Base-by-base conservation (phyloP, 2,329 filamentous ascomycete species). In the Pseudogymnoascus sp. region DNA sequence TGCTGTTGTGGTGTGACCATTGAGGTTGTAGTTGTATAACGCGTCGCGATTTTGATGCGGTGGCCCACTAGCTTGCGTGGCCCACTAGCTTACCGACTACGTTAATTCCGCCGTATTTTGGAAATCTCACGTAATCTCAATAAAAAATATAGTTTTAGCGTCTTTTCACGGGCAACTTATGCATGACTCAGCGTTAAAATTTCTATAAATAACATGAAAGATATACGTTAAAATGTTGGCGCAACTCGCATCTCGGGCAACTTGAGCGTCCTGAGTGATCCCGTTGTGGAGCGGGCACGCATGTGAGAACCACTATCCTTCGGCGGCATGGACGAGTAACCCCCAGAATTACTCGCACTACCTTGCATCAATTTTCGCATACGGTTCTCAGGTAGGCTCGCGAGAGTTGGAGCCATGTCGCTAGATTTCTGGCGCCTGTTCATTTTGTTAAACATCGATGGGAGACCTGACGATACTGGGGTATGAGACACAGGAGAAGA, bases 401-500 rank as follows among this genome's bases (percentile, higher is more conserved):
- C 28, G n/a, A 62, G 64, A 7, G 62, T 61, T 1, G 48, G 14
- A 7, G 63, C 62, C 16, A 51, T 31, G 3, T 60, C 34, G 19
- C 51, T 64, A 16, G 62, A 23, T 34, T 64, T 66, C 16, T 66
- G 61, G 28, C 66, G 62, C 19, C 54, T 39, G 54, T 68, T 69
- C 66, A 68, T 66, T 28, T 67, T 69, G 54, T 57, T 68, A 25
- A 67, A 60, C 57, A 68, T 65, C 6, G 51, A 34, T 13, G 65
- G 67, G 4, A 68, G 60, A 36, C 63, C 63, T 31, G 61, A 45
- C 7, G 65, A 60, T 37, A 48, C 54, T 31, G 61, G 62, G 23
- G 62, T 21, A 14, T 64, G 64, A 6, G 60, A 41, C 11, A 61
- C 41, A 31, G 62, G 45, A 10, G 64, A 19, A 3, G 41, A 34